phyloP scores from a whole-genome alignment of 805 yeast species.

The Alloascoidea africana region DNA sequence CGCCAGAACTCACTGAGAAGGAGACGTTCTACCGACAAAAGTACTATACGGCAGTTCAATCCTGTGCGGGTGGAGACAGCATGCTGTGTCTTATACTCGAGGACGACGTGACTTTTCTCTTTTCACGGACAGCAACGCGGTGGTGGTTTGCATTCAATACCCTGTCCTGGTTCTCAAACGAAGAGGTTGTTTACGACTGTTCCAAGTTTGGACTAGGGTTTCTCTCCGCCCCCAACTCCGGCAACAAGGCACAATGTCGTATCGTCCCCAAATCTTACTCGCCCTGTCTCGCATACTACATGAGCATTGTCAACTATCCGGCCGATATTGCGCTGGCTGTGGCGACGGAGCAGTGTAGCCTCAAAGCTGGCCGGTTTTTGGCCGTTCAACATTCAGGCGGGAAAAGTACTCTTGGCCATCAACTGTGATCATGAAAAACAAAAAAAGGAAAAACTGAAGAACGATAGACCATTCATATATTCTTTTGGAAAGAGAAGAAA shows the following conservation, averaged over 20 bases:
- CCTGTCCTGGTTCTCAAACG: background rate
- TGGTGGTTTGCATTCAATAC: background rate
- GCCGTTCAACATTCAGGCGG: background rate
- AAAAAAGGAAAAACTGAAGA: too few relatives aligned
- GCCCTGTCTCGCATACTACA: background rate
- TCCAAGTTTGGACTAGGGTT: background rate
- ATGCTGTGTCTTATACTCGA: background rate
- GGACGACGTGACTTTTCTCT: background rate
- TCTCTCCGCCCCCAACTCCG: background rate
- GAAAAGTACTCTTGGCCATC: constrained; percentile 1
- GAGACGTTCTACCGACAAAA: too few relatives aligned
- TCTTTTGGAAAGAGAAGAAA: too few relatives aligned
- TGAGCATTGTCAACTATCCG: background rate
- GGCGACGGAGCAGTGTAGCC: background rate
- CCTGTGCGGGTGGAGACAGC: background rate
- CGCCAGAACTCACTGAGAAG: too few relatives aligned
- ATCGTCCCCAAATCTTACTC: background rate
- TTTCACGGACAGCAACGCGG: background rate
- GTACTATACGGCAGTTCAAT: background rate
- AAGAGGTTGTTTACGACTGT: background rate
- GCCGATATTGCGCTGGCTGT: background rate
- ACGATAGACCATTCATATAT: too few relatives aligned
- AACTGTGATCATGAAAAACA: too few relatives aligned
- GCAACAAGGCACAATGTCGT: background rate
- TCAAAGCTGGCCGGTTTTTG: background rate